Evolutionary conservation across 1,284 basidiomycete genomes (phyloP).

Genomic region (Garcileccinum viscosum): DNA sequence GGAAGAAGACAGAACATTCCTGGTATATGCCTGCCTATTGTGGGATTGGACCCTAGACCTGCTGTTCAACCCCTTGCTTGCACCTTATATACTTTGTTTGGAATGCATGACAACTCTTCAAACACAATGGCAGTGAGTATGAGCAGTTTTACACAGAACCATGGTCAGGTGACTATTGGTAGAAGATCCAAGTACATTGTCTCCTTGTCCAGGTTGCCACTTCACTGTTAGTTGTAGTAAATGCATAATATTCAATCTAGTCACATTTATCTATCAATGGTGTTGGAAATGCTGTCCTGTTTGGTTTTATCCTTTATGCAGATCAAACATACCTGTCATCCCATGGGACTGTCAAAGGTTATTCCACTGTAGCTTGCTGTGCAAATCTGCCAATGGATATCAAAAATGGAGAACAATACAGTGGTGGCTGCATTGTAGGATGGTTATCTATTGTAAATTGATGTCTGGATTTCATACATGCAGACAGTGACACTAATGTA

Average conservation of each 20-base stretch:
- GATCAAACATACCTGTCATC: conserved; percentile 23
- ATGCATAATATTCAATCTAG: background rate
- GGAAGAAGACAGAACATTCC: background rate
- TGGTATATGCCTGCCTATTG: background rate
- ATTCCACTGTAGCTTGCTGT: conserved; percentile 48
- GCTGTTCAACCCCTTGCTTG: background rate
- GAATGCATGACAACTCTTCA: background rate
- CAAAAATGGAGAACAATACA: conserved; percentile 45
- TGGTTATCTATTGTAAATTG: conserved; percentile 49
- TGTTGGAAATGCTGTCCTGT: background rate
- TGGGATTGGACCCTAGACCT: background rate
- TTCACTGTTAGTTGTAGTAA: background rate
- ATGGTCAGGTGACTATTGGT: conserved; percentile 1
- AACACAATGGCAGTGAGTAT: background rate
- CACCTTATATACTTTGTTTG: background rate
- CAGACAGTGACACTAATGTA: too few species aligned
- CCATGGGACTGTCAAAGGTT: conserved; percentile 42
- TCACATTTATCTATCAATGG: background rate
- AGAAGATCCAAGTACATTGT: background rate
- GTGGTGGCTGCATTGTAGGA: conserved; percentile 47
- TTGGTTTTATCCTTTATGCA: conserved; percentile 22
- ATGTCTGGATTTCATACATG: too few species aligned
- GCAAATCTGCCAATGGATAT: conserved; percentile 46
- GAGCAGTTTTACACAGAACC: background rate
- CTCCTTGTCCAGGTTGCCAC: background rate